Conservation (phyloP, 2,329 filamentous ascomycete species). For the Cordyceps javanica region DNA sequence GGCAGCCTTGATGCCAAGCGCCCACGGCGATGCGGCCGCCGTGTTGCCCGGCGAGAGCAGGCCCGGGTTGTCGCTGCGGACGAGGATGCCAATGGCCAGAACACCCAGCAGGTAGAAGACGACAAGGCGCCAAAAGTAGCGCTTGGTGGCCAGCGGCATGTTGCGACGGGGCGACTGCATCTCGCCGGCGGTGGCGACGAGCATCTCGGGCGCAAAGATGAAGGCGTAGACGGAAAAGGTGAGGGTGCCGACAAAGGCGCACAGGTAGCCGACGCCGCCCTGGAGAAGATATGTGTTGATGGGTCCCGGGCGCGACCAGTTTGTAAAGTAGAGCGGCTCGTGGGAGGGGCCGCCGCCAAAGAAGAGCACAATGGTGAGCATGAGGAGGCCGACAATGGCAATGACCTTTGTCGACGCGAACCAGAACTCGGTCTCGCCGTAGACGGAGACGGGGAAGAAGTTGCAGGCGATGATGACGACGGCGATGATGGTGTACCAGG, state of each 20-base stretch:
- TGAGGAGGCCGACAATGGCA: conserved; percentile 41
- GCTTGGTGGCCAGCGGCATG: conserved; percentile 24
- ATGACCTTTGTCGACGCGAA: conserved; percentile 42
- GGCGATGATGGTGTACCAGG: conserved; percentile 18
- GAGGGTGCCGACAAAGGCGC: conserved; percentile 38
- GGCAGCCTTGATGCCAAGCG: conserved; percentile 42
- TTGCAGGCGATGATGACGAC: conserved; percentile 17
- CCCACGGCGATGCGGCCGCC: conserved; percentile 45
- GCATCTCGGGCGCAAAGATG: conserved; percentile 22
- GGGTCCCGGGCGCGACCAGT: conserved; percentile 30
- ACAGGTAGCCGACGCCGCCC: conserved; percentile 46
- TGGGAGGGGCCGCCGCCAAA: conserved; percentile 40
- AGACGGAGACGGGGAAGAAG: conserved; percentile 33
- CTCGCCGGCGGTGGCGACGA: conserved; percentile 26
- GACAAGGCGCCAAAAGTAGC: conserved; percentile 24
- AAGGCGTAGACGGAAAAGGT: conserved; percentile 17
- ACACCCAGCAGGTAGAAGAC: conserved; percentile 22
- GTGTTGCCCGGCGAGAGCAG: conserved; percentile 27
- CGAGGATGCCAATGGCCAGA: conserved; percentile 25
- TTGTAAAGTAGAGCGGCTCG: conserved; percentile 37
- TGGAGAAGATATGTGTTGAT: conserved; percentile 26
- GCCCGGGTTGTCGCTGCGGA: conserved; percentile 24
- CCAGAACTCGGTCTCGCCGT: conserved; percentile 45
- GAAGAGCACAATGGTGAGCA: conserved; percentile 39
- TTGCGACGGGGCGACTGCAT: conserved; percentile 26